Conservation (phyloP, 1,284 basidiomycete species). For the Abortiporus biennis region DNA sequence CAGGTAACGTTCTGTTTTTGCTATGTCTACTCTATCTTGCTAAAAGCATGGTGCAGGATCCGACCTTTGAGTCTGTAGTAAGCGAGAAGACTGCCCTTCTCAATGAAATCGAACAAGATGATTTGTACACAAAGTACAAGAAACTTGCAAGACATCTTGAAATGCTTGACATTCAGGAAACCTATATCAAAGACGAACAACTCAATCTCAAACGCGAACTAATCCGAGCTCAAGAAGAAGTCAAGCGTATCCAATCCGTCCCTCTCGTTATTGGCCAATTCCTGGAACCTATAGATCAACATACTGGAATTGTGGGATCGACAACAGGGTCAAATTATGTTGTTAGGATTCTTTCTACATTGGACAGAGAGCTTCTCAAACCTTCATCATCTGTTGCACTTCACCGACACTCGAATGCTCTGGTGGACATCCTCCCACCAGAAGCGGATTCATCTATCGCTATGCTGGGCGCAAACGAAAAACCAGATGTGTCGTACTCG, state of each 20-base stretch:
- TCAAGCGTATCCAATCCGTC: slow-evolving; percentile 98
- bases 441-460: slow-evolving; percentile 98
- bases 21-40: slow-evolving; percentile 5
- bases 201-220: slow-evolving; percentile 97
- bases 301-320: slow-evolving; percentile 95
- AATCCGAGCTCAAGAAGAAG: slow-evolving; percentile 97
- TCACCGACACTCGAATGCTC: slow-evolving; percentile 96
- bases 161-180: slow-evolving; percentile 92
- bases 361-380: slow-evolving; percentile 96
- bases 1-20: slow-evolving; percentile 48
- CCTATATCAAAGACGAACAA: slow-evolving; percentile 99
- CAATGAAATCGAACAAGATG: slow-evolving; percentile 86
- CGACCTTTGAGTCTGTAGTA: slow-evolving; percentile 83
- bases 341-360: slow-evolving; percentile 93
- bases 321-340: slow-evolving; percentile 99
- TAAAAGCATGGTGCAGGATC: slow-evolving; percentile 53
- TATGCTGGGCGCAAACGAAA: slow-evolving; percentile 91
- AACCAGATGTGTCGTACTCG: slow-evolving; percentile 84
- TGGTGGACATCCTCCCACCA: slow-evolving; percentile 97
- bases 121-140: slow-evolving; percentile 94
- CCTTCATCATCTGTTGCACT: slow-evolving; percentile 96
- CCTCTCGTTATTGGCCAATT: slow-evolving; percentile 99
- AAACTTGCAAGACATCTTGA: slow-evolving; percentile 90
- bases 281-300: slow-evolving; percentile 97
- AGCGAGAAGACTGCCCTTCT: slow-evolving; percentile 84